Conservation (phyloP, 257 asterid genomes). For the Solanum microdontum region DNA sequence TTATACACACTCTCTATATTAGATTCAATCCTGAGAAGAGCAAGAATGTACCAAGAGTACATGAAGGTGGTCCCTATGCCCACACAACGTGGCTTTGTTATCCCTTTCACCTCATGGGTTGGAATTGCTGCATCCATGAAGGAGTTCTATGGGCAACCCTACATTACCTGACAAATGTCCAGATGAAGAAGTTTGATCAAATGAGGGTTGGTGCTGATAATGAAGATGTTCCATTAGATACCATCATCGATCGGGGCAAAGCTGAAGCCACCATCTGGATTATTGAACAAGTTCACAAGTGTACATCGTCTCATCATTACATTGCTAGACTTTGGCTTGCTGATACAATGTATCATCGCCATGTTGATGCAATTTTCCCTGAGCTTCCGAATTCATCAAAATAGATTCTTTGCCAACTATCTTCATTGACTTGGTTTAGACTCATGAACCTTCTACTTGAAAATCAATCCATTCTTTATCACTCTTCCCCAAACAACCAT, state of each 20-base stretch:
- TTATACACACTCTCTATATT: not conserved
- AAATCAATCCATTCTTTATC: not conserved
- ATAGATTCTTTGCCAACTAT: not conserved
- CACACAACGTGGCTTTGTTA: slow-evolving; percentile 22
- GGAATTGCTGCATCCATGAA: slow-evolving; percentile 57
- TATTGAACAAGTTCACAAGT: slow-evolving; percentile 50
- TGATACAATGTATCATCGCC: slow-evolving; percentile 31
- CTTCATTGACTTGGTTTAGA: not conserved
- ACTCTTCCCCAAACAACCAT: not conserved
- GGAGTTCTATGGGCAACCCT: slow-evolving; percentile 60
- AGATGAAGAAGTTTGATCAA: slow-evolving; percentile 38
- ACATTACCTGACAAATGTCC: slow-evolving; percentile 65
- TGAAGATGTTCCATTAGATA: slow-evolving; percentile 33
- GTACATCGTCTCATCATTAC: slow-evolving; percentile 35
- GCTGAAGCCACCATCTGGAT: slow-evolving; percentile 68
- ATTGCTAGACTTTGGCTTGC: slow-evolving; percentile 47
- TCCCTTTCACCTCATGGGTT: slow-evolving; percentile 59
- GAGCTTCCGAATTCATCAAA: slow-evolving; percentile 6
- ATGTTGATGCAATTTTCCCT: slow-evolving; percentile 35
- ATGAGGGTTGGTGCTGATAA: slow-evolving; percentile 33
- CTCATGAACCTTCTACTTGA: not conserved
- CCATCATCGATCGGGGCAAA: slow-evolving; percentile 41
- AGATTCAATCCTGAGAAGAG: slow-evolving; percentile 35
- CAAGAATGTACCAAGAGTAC: slow-evolving; percentile 36
- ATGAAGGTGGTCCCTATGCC: slow-evolving; percentile 57